Conservation (phyloP, 768 basidiomycete genomes). For the Boletus rubescentipes region DNA sequence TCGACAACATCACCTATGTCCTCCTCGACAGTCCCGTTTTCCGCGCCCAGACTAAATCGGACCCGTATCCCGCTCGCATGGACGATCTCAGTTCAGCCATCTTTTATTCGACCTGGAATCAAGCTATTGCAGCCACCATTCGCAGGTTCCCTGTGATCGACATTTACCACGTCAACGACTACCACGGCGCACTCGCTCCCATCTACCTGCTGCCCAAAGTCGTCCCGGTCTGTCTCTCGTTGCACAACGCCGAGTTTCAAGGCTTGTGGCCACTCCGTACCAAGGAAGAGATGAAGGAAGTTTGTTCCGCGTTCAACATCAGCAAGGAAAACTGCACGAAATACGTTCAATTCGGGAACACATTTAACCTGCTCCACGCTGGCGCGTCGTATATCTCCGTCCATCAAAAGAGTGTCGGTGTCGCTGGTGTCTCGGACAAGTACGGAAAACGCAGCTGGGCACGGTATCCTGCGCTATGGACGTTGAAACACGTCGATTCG, state of each 20-base stretch:
- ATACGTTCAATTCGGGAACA: conserved; percentile 98
- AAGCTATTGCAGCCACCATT: conserved; percentile 91
- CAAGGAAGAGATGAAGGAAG: conserved; percentile 98
- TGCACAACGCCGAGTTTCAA: conserved; percentile 98
- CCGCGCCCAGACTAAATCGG: conserved; percentile 93
- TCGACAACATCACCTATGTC: conserved; percentile 96
- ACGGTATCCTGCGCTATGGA: conserved; percentile 94
- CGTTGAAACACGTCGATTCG: conserved; percentile 92
- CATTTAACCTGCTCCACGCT: conserved; percentile 93
- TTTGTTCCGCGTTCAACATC: conserved; percentile 97
- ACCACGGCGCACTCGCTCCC: conserved; percentile 89
- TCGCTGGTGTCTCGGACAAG: conserved; percentile 97
- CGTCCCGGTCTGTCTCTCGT: conserved; percentile 83
- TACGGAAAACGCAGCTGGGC: conserved; percentile 98
- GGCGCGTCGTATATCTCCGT: conserved; percentile 89
- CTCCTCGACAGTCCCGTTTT: conserved; percentile 95
- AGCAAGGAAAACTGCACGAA: conserved; percentile 95
- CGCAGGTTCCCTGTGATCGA: conserved; percentile 85
- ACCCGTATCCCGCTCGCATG: conserved; percentile 96
- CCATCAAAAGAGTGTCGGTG: conserved; percentile 91
- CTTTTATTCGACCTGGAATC: conserved; percentile 98
- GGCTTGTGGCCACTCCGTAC: conserved; percentile 95
- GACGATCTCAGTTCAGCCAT: conserved; percentile 95
- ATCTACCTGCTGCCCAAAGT: conserved; percentile 92
- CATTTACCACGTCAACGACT: conserved; percentile 94